A percentile compares a stretch with the other conserved stretches of the same genome.
phyloP scores from a whole-genome alignment of 2,329 filamentous ascomycete species.

The Fusarium nanum region DNA sequence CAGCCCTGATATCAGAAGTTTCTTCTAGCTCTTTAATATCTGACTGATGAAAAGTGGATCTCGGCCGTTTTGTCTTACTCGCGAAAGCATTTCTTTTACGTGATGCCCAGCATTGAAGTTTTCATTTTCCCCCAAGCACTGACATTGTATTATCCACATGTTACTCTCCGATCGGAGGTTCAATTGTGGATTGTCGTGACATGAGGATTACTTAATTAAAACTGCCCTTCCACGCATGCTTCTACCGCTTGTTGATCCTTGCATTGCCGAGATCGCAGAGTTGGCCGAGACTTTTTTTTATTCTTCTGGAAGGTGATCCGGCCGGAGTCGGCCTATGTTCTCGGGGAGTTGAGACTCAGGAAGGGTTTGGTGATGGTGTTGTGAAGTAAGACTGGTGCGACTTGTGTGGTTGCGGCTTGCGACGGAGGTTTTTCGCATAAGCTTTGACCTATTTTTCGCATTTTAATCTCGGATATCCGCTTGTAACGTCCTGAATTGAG shows the following conservation, averaged over 20 bases:
- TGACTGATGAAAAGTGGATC: constrained; percentile 13
- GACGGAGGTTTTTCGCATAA: not conserved
- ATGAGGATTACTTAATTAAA: constrained; percentile 16
- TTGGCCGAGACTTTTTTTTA: constrained; percentile 1
- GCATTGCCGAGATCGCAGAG: not conserved
- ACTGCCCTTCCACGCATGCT: constrained; percentile 8
- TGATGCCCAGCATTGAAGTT: constrained; percentile 35
- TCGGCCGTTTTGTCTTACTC: constrained; percentile 19
- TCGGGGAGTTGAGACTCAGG: not conserved
- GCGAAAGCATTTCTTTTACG: constrained; percentile 38
- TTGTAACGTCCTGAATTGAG: rapidly evolving
- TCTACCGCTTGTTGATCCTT: constrained; percentile 17
- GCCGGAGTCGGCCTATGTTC: not conserved
- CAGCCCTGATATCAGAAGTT: not conserved
- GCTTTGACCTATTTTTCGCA: not conserved
- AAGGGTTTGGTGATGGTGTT: not conserved
- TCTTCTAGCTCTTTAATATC: not conserved
- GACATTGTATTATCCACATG: not conserved
- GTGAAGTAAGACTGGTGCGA: not conserved
- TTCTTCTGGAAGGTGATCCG: not conserved
- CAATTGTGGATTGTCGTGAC: constrained; percentile 28
- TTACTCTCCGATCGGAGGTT: constrained; percentile 18
- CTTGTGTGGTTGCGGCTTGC: not conserved
- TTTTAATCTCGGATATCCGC: not conserved
- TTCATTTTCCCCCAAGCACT: not conserved